Evolutionary conservation across 1,284 basidiomycete genomes (phyloP), one percentile per base, ranked within the genome.

Genomic region (Pyrrhoderma noxium): DNA sequence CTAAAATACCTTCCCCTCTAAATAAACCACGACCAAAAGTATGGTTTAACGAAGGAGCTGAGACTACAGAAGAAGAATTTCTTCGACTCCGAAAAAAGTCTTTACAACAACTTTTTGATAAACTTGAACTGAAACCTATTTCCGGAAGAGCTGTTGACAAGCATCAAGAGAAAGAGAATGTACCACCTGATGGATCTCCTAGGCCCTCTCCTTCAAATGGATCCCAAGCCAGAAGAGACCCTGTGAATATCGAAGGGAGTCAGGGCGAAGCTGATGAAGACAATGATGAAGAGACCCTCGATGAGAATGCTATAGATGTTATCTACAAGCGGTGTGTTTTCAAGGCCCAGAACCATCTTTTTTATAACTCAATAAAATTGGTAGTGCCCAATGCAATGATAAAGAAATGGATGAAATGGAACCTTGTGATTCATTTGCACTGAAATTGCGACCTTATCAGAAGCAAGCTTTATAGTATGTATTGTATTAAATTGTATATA

Each of bases 391-490:
- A 61, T 76, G 79, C 59, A 79, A 90, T 56, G 93, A 96, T 63
- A 77, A 71, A 16, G 70, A 71, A 21, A 78, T 99, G 67, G 77
- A 75, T 18, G 86, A 87, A 65, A 91, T 89, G 76, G 85, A 95
- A 27, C 89, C 94, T 3, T 74, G 84, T 1, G 73, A 81, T 2
- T 80, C 83, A 0, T 99, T 99, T 66, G 73, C 80, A 0, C 74
- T 97, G 45, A 83, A 74, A 0, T 68, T 98, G 23, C 80, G 93
- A 42, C 80, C 81, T 25, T 99, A 99, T 67, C 95, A 98, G 63
- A 96, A 93, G 62, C 94, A 99, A 65, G 94, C 93, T 2, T 72
- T 98, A 47, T 72, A 72, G 78, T 88, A 53, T 45, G 78, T 31
- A 63, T 4, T 31, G n/a, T 38, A 42, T 45, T 11, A 31, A 27